phyloP scores from a whole-genome alignment of 192 early-diverging fungal genomes.

The Podila epigama region DNA sequence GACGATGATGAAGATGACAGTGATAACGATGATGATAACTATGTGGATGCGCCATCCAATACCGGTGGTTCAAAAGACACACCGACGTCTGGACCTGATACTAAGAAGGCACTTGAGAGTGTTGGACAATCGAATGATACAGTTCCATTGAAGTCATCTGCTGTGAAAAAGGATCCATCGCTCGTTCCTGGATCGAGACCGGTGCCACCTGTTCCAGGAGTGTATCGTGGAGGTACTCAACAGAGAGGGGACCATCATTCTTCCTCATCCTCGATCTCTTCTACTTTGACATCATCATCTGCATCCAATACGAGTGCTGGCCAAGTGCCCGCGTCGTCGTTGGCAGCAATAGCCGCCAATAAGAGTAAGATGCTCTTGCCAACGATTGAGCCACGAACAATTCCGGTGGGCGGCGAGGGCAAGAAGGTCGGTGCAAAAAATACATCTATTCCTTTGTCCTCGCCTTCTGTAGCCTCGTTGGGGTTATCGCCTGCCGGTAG shows the following conservation, averaged over 20 bases:
- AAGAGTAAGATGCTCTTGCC: conserved; percentile 31
- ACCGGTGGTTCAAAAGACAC: background rate
- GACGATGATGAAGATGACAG: conserved; percentile 11
- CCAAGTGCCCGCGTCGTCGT: background rate
- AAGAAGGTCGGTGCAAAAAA: background rate
- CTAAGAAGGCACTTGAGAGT: conserved; percentile 11
- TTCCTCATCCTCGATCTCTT: background rate
- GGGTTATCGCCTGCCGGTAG: conserved; percentile 3
- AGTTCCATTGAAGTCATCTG: conserved; percentile 26
- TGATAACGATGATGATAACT: conserved; percentile 23
- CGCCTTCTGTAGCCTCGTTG: background rate
- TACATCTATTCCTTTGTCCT: conserved; percentile 1
- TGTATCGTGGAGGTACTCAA: background rate
- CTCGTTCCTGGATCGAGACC: background rate
- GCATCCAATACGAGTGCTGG: too few species aligned
- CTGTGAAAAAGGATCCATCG: conserved; percentile 10
- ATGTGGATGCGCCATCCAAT: background rate
- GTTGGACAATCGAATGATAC: too few species aligned
- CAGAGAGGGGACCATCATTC: too few species aligned
- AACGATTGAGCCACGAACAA: conserved; percentile 7
- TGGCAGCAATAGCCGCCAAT: conserved; percentile 15
- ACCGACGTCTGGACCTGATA: background rate
- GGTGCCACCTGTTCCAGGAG: background rate
- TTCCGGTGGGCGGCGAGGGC: too few species aligned
- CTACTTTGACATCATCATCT: background rate